Percentiles rank a stretch among this genome's conserved stretches.
Conservation (phyloP, 106 monocot genomes). For the Acorus gramineus region DNA sequence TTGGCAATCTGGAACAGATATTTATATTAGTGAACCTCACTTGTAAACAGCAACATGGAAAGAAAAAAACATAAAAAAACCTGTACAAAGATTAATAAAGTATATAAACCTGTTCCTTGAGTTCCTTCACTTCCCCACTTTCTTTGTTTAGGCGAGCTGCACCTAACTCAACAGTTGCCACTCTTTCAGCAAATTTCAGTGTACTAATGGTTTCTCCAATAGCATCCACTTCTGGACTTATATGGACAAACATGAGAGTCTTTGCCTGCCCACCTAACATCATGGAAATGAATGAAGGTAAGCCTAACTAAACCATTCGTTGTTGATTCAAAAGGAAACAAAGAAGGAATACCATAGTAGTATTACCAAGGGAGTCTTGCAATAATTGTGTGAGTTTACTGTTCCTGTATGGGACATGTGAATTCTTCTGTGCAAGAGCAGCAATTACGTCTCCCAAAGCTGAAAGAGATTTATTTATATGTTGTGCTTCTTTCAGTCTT, state of each 20-base stretch:
- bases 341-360: constrained; percentile 2
- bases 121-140: constrained; percentile 63
- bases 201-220: constrained; percentile 85
- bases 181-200: constrained; percentile 93
- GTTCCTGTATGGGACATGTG: constrained; percentile 95
- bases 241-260: constrained; percentile 97
- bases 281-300: not conserved
- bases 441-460: constrained; percentile 95
- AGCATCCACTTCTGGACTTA: constrained; percentile 83
- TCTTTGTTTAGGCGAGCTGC: constrained; percentile 74
- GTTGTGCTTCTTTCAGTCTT: constrained; percentile 81
- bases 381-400: constrained; percentile 95
- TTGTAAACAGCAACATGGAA: constrained; percentile 2
- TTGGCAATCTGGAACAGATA: constrained; percentile 45
- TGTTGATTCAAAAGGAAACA: too few species aligned
- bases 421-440: constrained; percentile 76
- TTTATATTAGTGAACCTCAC: not conserved
- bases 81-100: not conserved
- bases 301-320: too few species aligned
- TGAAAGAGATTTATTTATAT: constrained; percentile 95
- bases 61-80: not conserved
- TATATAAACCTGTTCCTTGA: constrained; percentile 71
- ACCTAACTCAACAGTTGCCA: constrained; percentile 87
- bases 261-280: constrained; percentile 89
- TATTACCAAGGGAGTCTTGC: constrained; percentile 92